Conservation (phyloP, 805 yeast species). For the Myxozyma lipomycoides region DNA sequence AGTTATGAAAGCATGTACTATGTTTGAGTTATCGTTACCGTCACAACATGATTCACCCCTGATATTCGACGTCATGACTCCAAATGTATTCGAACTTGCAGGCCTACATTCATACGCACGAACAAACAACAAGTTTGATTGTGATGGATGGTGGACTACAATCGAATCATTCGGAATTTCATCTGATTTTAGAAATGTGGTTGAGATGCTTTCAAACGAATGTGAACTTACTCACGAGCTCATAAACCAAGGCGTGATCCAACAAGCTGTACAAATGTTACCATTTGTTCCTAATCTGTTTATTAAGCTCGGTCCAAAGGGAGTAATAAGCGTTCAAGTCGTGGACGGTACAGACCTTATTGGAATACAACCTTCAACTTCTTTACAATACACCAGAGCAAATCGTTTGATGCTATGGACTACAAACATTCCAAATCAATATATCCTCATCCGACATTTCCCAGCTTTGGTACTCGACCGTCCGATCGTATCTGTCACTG, state of each 20-base stretch:
- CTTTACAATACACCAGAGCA: background rate
- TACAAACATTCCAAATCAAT: background rate
- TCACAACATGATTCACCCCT: background rate
- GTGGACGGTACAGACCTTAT: background rate
- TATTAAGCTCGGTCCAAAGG: slow-evolving; percentile 64
- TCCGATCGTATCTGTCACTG: slow-evolving; percentile 63
- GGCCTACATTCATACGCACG: slow-evolving; percentile 51
- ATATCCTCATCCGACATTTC: slow-evolving; percentile 5
- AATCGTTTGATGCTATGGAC: background rate
- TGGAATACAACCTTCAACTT: background rate
- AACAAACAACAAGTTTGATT: slow-evolving; percentile 44
- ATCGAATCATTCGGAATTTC: slow-evolving; percentile 57
- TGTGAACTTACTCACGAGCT: slow-evolving; percentile 31
- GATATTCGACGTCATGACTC: slow-evolving; percentile 51
- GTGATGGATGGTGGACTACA: slow-evolving; percentile 70
- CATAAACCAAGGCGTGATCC: slow-evolving; percentile 46
- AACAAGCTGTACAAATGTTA: slow-evolving; percentile 64
- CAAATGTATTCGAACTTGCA: slow-evolving; percentile 62
- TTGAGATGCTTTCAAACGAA: slow-evolving; percentile 39
- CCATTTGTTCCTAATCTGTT: slow-evolving; percentile 68
- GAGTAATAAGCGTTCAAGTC: slow-evolving; percentile 49
- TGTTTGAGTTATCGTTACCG: background rate
- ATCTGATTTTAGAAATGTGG: slow-evolving; percentile 43
- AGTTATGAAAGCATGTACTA: slow-evolving; percentile 49
- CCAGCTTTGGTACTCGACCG: slow-evolving; percentile 10